These are phyloP conservation scores for Ophiostoma sp. DNA, from an alignment of 2,329 filamentous ascomycete species.

Conservation along the genomic window DNA sequence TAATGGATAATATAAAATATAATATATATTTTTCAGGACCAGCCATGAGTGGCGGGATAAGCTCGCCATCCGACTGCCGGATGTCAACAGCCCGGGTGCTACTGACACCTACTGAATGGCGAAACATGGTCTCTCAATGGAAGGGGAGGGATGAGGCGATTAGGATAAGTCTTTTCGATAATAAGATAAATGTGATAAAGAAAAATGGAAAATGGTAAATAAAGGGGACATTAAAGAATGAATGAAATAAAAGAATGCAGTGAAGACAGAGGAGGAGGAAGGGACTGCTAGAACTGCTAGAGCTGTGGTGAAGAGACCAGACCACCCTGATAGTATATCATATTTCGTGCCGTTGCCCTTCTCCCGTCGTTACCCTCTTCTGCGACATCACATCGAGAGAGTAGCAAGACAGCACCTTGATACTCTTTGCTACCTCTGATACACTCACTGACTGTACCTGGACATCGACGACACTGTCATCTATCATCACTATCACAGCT, in stretches of 20 bases:
- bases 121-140: constrained; percentile 1
- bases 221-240: not conserved
- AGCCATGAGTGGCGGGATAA: constrained; percentile 16
- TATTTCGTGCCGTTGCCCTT: constrained; percentile 3
- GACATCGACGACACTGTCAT: not conserved
- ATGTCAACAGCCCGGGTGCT: constrained; percentile 24
- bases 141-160: not conserved
- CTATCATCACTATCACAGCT: not conserved
- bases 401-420: not conserved
- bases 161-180: not conserved
- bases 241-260: not conserved
- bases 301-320: not conserved
- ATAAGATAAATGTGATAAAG: not conserved
- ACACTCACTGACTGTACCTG: not conserved
- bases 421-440: not conserved
- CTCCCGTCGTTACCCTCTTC: not conserved
- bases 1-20: not conserved
- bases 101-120: constrained; percentile 18
- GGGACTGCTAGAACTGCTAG: not conserved
- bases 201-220: not conserved
- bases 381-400: not conserved
- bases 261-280: not conserved
- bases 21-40: not conserved
- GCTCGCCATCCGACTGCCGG: constrained; percentile 24
- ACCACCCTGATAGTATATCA: not conserved